Evolutionary conservation across 176 grass and related monocot genomes (phyloP).

Genomic region (Cenchrus americanus): DNA sequence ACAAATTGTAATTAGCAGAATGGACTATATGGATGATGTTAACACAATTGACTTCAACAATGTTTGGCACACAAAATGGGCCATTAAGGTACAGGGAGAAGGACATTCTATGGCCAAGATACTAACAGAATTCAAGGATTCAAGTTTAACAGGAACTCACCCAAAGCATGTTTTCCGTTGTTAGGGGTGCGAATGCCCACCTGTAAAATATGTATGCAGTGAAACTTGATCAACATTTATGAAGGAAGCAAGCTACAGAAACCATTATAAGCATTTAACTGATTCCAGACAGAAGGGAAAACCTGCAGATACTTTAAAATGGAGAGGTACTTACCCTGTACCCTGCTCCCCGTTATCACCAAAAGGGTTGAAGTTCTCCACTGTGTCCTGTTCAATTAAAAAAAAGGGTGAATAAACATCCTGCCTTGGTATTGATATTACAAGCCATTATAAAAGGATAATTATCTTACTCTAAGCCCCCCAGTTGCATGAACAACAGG

Average conservation of each 20-base stretch:
- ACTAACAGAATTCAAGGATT: not conserved
- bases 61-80: constrained; percentile 3
- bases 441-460: not conserved
- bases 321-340: constrained; percentile 65
- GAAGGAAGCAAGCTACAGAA: constrained; percentile 24
- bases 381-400: constrained; percentile 76
- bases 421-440: constrained; percentile 5
- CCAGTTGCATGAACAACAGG: constrained; percentile 95
- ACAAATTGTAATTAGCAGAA: not conserved
- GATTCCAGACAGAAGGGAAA: not conserved
- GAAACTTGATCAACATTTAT: constrained; percentile 11
- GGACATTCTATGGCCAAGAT: constrained; percentile 18
- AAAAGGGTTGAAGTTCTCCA: constrained; percentile 89
- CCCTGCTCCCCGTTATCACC: constrained; percentile 71
- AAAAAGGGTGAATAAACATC: constrained; percentile 31
- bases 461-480: constrained; percentile 85
- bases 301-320: constrained; percentile 20
- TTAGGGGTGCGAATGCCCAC: constrained; percentile 93
- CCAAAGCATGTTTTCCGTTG: constrained; percentile 77
- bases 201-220: constrained; percentile 50
- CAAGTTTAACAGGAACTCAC: constrained; percentile 51
- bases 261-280: not conserved
- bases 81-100: not conserved
- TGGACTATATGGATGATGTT: not conserved
- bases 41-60: not conserved